These are phyloP conservation scores for Scalesia atractyloides DNA, from an alignment of 129 eudicot genomes.

Conservation along the genomic window DNA sequence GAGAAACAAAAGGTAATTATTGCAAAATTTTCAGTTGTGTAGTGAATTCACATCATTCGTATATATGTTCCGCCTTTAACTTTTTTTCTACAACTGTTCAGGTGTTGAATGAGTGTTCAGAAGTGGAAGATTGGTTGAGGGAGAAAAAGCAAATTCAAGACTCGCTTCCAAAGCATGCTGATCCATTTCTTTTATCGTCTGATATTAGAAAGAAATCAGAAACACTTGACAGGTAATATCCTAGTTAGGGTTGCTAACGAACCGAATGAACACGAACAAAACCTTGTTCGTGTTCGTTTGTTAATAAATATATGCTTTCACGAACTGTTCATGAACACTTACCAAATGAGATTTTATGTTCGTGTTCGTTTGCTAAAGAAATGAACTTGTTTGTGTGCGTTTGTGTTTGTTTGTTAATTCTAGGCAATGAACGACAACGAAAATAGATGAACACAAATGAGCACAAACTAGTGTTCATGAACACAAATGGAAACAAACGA, in stretches of 20 bases:
- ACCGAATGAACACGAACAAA: no score
- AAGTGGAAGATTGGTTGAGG: slow-evolving; percentile 88
- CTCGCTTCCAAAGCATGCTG: slow-evolving; percentile 70
- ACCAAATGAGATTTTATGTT: no score
- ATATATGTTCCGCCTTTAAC: neutral
- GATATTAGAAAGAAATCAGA: slow-evolving; percentile 78
- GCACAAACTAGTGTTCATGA: no score
- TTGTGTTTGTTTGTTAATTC: no score
- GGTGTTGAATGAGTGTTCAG: slow-evolving; percentile 83
- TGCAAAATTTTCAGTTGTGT: neutral
- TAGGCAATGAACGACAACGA: no score
- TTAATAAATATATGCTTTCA: no score
- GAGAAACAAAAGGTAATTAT: slow-evolving; percentile 56
- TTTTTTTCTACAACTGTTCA: neutral
- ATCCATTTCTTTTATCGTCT: slow-evolving; percentile 63
- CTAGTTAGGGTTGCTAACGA: neutral
- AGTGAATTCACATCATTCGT: neutral
- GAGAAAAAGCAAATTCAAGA: slow-evolving; percentile 78
- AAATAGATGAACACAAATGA: no score
- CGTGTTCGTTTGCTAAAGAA: no score
- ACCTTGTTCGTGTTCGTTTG: no score
- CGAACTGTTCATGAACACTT: no score
- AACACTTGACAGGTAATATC: slow-evolving; percentile 66
- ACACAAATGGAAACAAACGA: no score
- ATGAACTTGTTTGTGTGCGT: no score